These are phyloP conservation scores for Penicillium rolfsii DNA, from an alignment of 2,329 filamentous ascomycete genomes.

Conservation along the genomic window DNA sequence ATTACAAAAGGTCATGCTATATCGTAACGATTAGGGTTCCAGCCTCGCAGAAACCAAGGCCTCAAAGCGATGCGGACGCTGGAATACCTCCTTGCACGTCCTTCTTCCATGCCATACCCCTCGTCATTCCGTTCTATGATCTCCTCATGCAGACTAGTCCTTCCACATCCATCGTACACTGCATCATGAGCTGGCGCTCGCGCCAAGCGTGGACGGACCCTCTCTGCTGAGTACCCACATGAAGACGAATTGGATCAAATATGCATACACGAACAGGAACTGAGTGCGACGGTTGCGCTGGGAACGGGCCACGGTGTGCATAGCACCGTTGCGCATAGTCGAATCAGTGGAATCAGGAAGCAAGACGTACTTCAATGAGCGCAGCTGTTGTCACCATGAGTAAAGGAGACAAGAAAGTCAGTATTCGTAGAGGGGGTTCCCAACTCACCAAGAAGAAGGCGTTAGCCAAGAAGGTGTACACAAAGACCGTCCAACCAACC, in stretches of 20 bases:
- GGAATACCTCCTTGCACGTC: conserved; percentile 1
- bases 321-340: conserved; percentile 61
- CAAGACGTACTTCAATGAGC: conserved; percentile 93
- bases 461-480: conserved; percentile 91
- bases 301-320: conserved; percentile 75
- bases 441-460: conserved; percentile 84
- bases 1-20: conserved; percentile 35
- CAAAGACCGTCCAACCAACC: conserved; percentile 85
- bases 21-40: conserved; percentile 26
- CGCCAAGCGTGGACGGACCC: conserved; percentile 42
- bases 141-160: conserved; percentile 10
- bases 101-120: conserved; percentile 12
- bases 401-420: not conserved
- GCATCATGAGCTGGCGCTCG: conserved; percentile 24
- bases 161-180: not conserved
- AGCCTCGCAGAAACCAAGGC: conserved; percentile 5
- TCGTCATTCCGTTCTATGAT: conserved; percentile 19
- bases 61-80: conserved; percentile 12
- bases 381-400: conserved; percentile 62
- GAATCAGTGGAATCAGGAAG: conserved; percentile 78
- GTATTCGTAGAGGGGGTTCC: not conserved
- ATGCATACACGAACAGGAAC: conserved; percentile 92
- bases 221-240: conserved; percentile 78
- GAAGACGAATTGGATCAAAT: conserved; percentile 88
- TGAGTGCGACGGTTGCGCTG: conserved; percentile 88